These are phyloP conservation scores for Crataegus laevigata DNA, from an alignment of 306 rosid species.

Conservation along the genomic window DNA sequence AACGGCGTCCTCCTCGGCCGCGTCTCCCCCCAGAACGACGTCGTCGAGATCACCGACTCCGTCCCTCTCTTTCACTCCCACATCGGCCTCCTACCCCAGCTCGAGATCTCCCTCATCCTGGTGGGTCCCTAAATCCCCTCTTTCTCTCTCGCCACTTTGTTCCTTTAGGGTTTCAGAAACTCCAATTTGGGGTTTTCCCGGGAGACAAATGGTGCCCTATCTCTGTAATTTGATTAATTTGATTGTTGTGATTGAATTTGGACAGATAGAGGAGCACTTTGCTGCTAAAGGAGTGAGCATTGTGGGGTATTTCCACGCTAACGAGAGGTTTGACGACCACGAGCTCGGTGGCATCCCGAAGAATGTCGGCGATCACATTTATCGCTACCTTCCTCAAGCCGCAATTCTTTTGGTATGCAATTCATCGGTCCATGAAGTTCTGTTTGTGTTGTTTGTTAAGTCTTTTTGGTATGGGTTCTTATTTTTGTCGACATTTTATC, in stretches of 20 bases:
- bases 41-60: slow-evolving; percentile 70
- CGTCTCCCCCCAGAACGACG: slow-evolving; percentile 48
- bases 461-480: not conserved
- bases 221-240: not conserved
- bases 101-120: slow-evolving; percentile 92
- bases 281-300: slow-evolving; percentile 64
- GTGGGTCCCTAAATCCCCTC: slow-evolving; percentile 17
- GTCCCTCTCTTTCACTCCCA: slow-evolving; percentile 94
- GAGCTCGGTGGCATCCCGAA: slow-evolving; percentile 74
- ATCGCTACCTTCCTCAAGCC: slow-evolving; percentile 82
- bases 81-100: slow-evolving; percentile 85
- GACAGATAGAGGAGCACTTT: slow-evolving; percentile 76
- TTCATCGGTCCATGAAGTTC: not conserved
- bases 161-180: not conserved
- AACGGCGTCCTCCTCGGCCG: slow-evolving; percentile 87
- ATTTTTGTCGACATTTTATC: not conserved
- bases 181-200: not conserved
- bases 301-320: slow-evolving; percentile 90
- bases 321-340: slow-evolving; percentile 82
- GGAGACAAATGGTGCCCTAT: not conserved
- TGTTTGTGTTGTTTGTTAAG: not conserved
- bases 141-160: not conserved
- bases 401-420: slow-evolving; percentile 67
- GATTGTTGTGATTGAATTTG: slow-evolving; percentile 7
- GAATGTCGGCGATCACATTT: slow-evolving; percentile 82